A percentile compares a stretch with the other conserved stretches of the same genome.
Conservation (phyloP, 768 basidiomycete species). For the Tricholoma furcatifolium region DNA sequence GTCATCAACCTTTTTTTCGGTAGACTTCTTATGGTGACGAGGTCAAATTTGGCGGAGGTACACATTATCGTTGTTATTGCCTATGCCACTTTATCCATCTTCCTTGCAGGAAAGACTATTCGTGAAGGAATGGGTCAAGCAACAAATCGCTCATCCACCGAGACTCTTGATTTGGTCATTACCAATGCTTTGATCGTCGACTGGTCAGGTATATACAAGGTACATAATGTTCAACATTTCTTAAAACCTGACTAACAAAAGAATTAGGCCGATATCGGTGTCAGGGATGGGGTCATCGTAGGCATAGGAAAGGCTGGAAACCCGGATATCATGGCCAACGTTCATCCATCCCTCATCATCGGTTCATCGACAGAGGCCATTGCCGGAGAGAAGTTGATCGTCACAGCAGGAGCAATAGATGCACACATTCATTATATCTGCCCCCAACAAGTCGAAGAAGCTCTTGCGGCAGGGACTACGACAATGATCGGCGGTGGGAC, state of each 20-base stretch:
- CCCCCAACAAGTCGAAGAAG: conserved; percentile 88
- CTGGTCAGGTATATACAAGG: conserved; percentile 96
- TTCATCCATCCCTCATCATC: conserved; percentile 70
- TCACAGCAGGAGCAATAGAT: conserved; percentile 93
- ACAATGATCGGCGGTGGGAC: conserved; percentile 97
- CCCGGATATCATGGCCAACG: conserved; percentile 86
- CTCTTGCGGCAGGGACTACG: conserved; percentile 79
- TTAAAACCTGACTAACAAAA: not conserved
- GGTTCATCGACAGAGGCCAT: conserved; percentile 95
- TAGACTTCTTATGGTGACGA: conserved; percentile 93
- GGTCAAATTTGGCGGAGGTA: conserved; percentile 96
- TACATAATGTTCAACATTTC: conserved; percentile 22
- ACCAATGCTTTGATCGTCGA: conserved; percentile 95
- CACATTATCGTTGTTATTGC: conserved; percentile 8
- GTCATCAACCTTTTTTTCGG: not conserved
- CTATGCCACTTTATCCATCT: not conserved
- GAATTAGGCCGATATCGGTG: conserved; percentile 86
- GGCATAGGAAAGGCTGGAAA: conserved; percentile 98
- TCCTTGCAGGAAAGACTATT: conserved; percentile 74
- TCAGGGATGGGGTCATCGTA: conserved; percentile 77
- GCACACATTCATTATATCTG: conserved; percentile 95
- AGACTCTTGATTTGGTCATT: conserved; percentile 87
- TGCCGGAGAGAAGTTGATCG: conserved; percentile 90
- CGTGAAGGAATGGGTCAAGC: conserved; percentile 98
- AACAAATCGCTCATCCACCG: conserved; percentile 61